These are phyloP conservation scores for Ceriops tagal DNA, from an alignment of 345 rosid genomes.

Conservation along the genomic window DNA sequence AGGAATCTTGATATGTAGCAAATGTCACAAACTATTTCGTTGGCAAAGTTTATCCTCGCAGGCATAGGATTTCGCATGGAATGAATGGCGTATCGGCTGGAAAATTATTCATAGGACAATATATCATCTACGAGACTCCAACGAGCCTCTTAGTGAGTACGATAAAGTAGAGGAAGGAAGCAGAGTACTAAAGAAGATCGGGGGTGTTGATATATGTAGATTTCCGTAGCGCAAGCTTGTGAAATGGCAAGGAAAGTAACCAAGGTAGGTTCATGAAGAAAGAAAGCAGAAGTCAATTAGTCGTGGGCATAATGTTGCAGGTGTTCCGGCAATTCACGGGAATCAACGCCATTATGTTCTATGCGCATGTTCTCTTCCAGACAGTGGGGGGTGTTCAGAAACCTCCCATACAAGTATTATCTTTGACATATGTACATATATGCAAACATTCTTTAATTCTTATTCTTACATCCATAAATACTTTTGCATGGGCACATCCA, in stretches of 20 bases:
- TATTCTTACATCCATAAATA: no score
- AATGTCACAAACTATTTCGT: slow-evolving; percentile 16
- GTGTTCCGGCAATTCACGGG: slow-evolving; percentile 25
- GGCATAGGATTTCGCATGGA: slow-evolving; percentile 16
- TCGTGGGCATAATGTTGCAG: slow-evolving; percentile 14
- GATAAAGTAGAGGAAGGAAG: no score
- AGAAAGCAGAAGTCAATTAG: slow-evolving; percentile 14
- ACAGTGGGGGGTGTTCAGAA: background rate
- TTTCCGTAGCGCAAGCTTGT: slow-evolving; percentile 5
- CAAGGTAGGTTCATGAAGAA: background rate
- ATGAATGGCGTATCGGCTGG: slow-evolving; percentile 7
- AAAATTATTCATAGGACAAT: no score
- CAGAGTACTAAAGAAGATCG: no score
- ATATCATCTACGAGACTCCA: no score
- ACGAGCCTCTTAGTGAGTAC: no score
- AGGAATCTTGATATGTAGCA: slow-evolving; percentile 12
- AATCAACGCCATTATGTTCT: slow-evolving; percentile 30
- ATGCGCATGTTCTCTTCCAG: slow-evolving; percentile 19
- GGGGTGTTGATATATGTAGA: no score
- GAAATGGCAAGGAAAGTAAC: slow-evolving; percentile 8
- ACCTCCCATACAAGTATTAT: no score
- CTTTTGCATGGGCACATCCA: no score
- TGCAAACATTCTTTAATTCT: no score
- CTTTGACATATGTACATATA: no score
- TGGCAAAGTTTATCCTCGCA: slow-evolving; percentile 11